These are phyloP conservation scores for Clitocybe nebularis DNA, from an alignment of 1,284 basidiomycete genomes.

Conservation along the genomic window DNA sequence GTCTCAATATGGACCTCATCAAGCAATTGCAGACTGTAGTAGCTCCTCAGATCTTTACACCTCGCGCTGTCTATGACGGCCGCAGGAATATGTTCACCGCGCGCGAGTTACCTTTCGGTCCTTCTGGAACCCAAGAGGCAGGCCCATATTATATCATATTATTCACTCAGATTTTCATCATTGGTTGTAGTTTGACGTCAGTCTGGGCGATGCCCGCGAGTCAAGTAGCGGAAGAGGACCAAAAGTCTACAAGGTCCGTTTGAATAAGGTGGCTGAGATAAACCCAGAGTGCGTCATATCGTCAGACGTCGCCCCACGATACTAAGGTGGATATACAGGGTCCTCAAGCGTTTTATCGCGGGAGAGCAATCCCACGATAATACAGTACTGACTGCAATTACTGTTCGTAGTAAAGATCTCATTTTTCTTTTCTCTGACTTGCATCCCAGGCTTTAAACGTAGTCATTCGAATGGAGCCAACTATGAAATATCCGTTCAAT, in stretches of 20 bases:
- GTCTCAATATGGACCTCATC: conserved; percentile 66
- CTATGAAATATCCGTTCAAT: conserved; percentile 68
- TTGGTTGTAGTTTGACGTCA: conserved; percentile 54
- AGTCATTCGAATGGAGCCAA: conserved; percentile 70
- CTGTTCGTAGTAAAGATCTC: conserved; percentile 36
- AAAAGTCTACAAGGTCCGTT: conserved; percentile 57
- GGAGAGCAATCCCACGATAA: conserved; percentile 71
- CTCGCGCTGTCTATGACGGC: conserved; percentile 69
- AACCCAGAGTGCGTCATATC: conserved; percentile 60
- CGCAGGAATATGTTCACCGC: conserved; percentile 71
- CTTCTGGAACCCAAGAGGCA: conserved; percentile 43
- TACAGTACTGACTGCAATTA: conserved; percentile 67
- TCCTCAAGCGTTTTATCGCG: conserved; percentile 58
- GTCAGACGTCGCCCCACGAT: conserved; percentile 3
- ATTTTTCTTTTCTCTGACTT: conserved; percentile 4
- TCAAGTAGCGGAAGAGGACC: conserved; percentile 38
- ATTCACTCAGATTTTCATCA: conserved; percentile 3
- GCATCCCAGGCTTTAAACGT: conserved; percentile 63
- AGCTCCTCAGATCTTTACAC: conserved; percentile 59
- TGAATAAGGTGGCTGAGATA: conserved; percentile 68
- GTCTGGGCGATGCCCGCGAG: conserved; percentile 35
- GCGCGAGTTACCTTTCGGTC: conserved; percentile 52
- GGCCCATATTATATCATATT: conserved; percentile 8
- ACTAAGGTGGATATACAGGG: conserved; percentile 32
- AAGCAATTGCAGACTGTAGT: conserved; percentile 50